Base-by-base conservation (phyloP, 164 flowering plant genomes). In the Dillenia turbinata region DNA sequence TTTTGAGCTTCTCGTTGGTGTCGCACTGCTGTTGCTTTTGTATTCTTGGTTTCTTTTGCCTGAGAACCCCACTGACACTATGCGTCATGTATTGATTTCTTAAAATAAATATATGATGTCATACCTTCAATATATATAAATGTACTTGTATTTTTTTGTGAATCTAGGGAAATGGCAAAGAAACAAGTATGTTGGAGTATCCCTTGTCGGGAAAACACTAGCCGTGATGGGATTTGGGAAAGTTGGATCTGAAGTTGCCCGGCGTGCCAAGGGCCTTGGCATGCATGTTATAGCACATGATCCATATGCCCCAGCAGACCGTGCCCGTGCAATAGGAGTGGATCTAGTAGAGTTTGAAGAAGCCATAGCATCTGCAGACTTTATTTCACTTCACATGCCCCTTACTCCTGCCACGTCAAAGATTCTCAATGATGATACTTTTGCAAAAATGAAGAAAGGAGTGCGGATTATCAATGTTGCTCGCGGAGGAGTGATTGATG, bases 401-500 rank as follows among this genome's bases (percentile, higher is more conserved):
- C 88, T 89, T 44, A 89, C 96, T 22, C 83, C 93, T 54, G 61
- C 90, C 5, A 89, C 96, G 6, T 78, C 84, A 12, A 89, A 89
- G 83, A 63, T 89, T 24, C 80, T 89, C 26, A 89, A 89, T 68
- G 96, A 89, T 69, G 90, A 87, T 40, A 75, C 83, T 55, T 89
- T 89, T 78, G 83, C 84, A 8, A 85, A 82, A 73, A 87, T 89
- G 96, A 89, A 87, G 79, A 87, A 83, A 69, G 96, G 96, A 51
- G 87, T 85, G 43, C 72, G 89, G 2, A 89, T 89, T 61, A 72
- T 89, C 22, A 89, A 87, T 79, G 96, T 89, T 67, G 96, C 96
- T 66, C 96, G 96, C 50, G 96, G 96, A 14, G 96, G 96, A 55
- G 93, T 89, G 55, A 87, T 89, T 62, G 96, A 89, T 67, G 96